Percentiles rank a stretch among this genome's conserved stretches.
phyloP scores from a whole-genome alignment of 2,329 filamentous ascomycete genomes.

The Dothideomycetes sp. region DNA sequence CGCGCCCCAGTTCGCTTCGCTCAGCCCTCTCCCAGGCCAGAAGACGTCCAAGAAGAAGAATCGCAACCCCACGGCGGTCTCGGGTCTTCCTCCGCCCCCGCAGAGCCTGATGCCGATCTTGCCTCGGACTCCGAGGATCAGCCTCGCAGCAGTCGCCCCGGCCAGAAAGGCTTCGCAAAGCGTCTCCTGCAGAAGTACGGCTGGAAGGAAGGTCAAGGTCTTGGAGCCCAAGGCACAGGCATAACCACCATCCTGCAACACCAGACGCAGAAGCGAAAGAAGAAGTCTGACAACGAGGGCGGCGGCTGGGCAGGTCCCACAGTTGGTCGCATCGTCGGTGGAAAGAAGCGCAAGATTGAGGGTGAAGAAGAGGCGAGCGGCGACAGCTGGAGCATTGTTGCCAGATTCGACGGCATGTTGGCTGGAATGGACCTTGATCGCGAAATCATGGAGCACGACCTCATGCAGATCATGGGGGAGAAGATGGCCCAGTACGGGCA shows the following conservation, averaged over 20 bases:
- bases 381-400: constrained; percentile 51
- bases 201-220: constrained; percentile 77
- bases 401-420: constrained; percentile 76
- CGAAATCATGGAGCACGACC: constrained; percentile 58
- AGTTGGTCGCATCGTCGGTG: constrained; percentile 71
- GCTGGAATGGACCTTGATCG: constrained; percentile 68
- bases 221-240: constrained; percentile 71
- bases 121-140: constrained; percentile 21
- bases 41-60: constrained; percentile 28
- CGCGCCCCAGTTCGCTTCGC: constrained; percentile 68
- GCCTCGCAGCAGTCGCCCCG: constrained; percentile 55
- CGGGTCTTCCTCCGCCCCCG: not conserved
- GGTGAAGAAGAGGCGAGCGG: constrained; percentile 21
- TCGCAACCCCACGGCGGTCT: constrained; percentile 4
- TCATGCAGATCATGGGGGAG: constrained; percentile 92
- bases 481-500: constrained; percentile 58
- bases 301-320: constrained; percentile 62
- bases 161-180: constrained; percentile 74
- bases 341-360: constrained; percentile 43
- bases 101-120: constrained; percentile 16
- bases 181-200: constrained; percentile 89
- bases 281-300: constrained; percentile 65
- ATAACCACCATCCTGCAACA: constrained; percentile 77
- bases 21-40: constrained; percentile 25
- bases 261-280: constrained; percentile 76